phyloP scores from a whole-genome alignment of 768 basidiomycete genomes.

The Imleria badia region DNA sequence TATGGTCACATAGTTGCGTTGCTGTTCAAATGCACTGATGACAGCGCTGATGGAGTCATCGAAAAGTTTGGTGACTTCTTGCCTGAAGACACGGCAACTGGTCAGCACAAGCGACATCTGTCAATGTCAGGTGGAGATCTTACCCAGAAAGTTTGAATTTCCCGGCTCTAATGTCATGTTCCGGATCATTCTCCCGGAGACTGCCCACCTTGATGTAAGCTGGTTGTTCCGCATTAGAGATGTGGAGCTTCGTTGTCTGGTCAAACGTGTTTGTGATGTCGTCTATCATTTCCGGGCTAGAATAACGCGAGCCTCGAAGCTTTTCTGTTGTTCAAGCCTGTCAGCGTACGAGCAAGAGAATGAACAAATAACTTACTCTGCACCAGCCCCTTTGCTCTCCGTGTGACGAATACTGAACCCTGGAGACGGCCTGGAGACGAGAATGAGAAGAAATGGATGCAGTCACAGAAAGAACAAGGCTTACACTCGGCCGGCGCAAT shows the following conservation, averaged over 20 bases:
- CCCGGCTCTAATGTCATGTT: constrained; percentile 32
- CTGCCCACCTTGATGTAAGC: constrained; percentile 42
- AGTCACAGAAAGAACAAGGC: background rate
- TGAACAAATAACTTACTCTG: constrained; percentile 24
- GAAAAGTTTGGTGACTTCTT: constrained; percentile 40
- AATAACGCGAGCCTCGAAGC: constrained; percentile 27
- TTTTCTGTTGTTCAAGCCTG: constrained; percentile 16
- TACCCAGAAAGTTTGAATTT: constrained; percentile 37
- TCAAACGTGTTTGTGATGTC: constrained; percentile 36
- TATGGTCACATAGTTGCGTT: constrained; percentile 19
- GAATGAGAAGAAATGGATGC: background rate
- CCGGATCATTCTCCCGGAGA: constrained; percentile 31
- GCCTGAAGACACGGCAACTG: constrained; percentile 15
- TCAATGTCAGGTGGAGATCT: background rate
- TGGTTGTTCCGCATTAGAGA: constrained; percentile 32
- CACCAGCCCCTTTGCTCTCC: constrained; percentile 29
- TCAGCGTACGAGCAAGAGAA: background rate
- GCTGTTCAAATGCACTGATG: constrained; percentile 31
- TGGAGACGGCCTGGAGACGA: constrained; percentile 34
- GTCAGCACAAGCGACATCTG: background rate
- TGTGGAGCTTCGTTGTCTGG: constrained; percentile 37
- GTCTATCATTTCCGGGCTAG: constrained; percentile 30
- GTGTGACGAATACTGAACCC: constrained; percentile 38
- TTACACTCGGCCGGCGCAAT: constrained; percentile 33
- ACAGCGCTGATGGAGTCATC: constrained; percentile 38